A percentile compares a stretch with the other conserved stretches of the same genome.
phyloP scores from a whole-genome alignment of 768 basidiomycete genomes.

The Favolaschia claudopus region DNA sequence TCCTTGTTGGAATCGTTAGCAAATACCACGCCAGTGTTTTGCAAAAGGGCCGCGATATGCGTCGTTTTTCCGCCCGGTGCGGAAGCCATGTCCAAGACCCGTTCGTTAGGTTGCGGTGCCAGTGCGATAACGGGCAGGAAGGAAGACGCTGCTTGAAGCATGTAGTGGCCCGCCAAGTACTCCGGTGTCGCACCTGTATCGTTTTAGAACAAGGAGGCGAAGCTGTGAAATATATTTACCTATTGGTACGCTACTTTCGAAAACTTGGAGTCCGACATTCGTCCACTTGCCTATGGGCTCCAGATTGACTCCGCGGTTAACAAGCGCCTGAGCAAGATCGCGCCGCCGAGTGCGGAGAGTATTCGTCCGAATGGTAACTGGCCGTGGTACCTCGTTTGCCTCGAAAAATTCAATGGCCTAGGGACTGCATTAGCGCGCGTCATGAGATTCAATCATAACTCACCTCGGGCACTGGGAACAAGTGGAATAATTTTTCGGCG shows the following conservation, averaged over 20 bases:
- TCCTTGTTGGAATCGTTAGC: constrained; percentile 97
- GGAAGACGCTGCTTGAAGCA: constrained; percentile 98
- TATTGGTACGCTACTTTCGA: constrained; percentile 95
- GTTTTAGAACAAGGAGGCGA: not conserved
- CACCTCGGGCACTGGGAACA: constrained; percentile 94
- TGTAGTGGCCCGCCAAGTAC: constrained; percentile 98
- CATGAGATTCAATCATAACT: constrained; percentile 25
- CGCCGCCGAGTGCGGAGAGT: constrained; percentile 92
- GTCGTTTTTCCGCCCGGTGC: constrained; percentile 99
- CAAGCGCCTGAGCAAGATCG: constrained; percentile 91
- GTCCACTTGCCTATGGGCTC: constrained; percentile 99
- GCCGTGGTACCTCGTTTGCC: constrained; percentile 93
- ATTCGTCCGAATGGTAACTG: constrained; percentile 98
- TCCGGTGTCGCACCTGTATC: constrained; percentile 89
- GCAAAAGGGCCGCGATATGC: constrained; percentile 94
- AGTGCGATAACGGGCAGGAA: constrained; percentile 99
- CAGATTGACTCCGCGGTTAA: constrained; percentile 96
- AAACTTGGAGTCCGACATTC: constrained; percentile 98
- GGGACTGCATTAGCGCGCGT: constrained; percentile 11
- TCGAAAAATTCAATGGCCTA: constrained; percentile 99
- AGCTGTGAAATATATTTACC: constrained; percentile 52
- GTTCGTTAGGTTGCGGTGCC: constrained; percentile 89
- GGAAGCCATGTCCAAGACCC: constrained; percentile 97
- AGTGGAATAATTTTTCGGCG: constrained; percentile 90
- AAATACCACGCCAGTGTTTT: constrained; percentile 97